A percentile compares a stretch with the other conserved stretches of the same genome.
These are phyloP conservation scores for Mrakia hoshinonis DNA, from an alignment of 768 basidiomycete genomes.

Conservation along the genomic window DNA sequence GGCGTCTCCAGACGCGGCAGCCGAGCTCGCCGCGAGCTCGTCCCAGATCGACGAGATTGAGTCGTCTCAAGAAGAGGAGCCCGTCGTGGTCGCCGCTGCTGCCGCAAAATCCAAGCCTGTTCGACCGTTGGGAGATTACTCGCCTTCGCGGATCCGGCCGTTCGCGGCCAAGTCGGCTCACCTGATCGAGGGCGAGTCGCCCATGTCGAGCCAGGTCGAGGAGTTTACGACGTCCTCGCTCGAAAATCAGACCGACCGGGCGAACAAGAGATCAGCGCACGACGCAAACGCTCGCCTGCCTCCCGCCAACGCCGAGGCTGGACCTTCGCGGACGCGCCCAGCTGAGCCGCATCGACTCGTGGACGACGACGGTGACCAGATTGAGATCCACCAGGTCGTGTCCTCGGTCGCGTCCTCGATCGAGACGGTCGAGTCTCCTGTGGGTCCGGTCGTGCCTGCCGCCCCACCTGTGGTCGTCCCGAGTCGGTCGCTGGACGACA, in stretches of 20 bases:
- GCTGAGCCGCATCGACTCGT: neutral
- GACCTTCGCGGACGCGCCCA: neutral
- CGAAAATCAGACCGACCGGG: neutral
- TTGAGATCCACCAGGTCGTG: neutral
- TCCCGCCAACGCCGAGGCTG: neutral
- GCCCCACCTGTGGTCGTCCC: neutral
- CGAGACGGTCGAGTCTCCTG: neutral
- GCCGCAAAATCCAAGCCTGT: neutral
- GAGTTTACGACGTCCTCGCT: slow-evolving; percentile 6
- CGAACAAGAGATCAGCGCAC: neutral
- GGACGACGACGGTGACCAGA: neutral
- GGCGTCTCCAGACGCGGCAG: neutral
- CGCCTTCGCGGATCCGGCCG: neutral
- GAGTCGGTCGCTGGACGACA: neutral
- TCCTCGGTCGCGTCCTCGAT: neutral
- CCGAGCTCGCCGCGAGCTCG: neutral
- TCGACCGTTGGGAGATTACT: neutral
- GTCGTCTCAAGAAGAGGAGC: neutral
- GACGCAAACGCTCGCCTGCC: neutral
- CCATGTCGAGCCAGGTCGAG: neutral
- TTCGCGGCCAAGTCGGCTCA: neutral
- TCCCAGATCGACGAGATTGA: neutral
- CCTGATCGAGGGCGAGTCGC: neutral
- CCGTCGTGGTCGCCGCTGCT: neutral
- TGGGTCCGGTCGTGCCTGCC: neutral